phyloP scores from a whole-genome alignment of 2,329 filamentous ascomycete genomes.

The Venturia nashicola region DNA sequence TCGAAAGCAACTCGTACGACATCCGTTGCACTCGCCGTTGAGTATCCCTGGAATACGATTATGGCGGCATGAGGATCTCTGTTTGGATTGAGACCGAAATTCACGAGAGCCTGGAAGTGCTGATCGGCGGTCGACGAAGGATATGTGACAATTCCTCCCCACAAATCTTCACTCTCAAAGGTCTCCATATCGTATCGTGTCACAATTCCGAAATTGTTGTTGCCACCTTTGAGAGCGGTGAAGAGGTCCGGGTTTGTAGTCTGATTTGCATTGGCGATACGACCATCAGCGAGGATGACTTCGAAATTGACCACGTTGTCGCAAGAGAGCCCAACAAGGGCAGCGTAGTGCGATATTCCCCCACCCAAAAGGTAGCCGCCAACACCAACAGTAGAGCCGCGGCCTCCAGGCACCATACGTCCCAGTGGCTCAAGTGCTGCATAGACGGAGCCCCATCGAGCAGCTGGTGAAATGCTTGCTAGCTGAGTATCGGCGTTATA shows the following conservation, averaged over 20 bases:
- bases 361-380: conserved; percentile 14
- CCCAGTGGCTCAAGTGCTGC: not conserved
- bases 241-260: conserved; percentile 18
- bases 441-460: conserved; percentile 9
- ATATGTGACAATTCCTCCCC: conserved; percentile 7
- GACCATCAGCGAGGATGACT: conserved; percentile 17
- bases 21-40: not conserved
- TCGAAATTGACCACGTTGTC: conserved; percentile 23
- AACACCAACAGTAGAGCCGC: conserved; percentile 6
- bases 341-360: conserved; percentile 23
- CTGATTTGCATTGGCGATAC: not conserved
- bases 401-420: conserved; percentile 4
- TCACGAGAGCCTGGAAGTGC: not conserved
- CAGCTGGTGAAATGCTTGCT: conserved; percentile 1
- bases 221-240: conserved; percentile 23
- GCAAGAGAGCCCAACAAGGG: conserved; percentile 19
- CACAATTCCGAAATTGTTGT: conserved; percentile 26
- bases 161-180: conserved; percentile 5
- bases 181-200: conserved; percentile 15
- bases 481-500: conserved; percentile 1
- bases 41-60: conserved; percentile 6
- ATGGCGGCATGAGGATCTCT: conserved; percentile 5
- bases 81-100: conserved; percentile 5
- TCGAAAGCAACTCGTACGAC: conserved; percentile 12
- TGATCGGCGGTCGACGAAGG: not conserved